phyloP scores from a whole-genome alignment of 176 grass and related monocot genomes.

The Hyparrhenia diplandra region DNA sequence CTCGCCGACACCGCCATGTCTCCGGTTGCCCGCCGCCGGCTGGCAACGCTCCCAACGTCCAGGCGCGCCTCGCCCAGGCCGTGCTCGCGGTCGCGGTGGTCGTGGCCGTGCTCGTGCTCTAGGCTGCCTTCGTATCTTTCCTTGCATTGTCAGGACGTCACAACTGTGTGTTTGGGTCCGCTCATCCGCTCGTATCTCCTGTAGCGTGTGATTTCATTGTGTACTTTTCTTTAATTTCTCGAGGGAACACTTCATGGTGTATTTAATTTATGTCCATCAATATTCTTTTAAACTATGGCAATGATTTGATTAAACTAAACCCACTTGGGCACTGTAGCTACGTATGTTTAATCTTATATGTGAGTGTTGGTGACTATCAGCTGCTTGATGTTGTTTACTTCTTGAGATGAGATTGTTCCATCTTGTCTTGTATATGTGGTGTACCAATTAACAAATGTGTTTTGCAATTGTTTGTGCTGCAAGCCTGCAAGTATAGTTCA shows the following conservation, averaged over 20 bases:
- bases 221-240: background rate
- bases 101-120: too few relatives aligned
- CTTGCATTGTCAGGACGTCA: too few relatives aligned
- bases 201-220: background rate
- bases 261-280: background rate
- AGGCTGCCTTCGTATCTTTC: too few relatives aligned
- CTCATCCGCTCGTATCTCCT: background rate
- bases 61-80: too few relatives aligned
- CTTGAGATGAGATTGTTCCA: background rate
- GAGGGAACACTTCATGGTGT: background rate
- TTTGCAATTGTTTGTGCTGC: background rate
- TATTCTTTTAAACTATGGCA: background rate
- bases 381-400: background rate
- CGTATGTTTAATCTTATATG: too few relatives aligned
- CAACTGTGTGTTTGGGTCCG: background rate
- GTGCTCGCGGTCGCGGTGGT: too few relatives aligned
- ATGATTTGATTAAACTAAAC: background rate
- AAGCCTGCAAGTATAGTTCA: background rate
- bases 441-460: background rate
- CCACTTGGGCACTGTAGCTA: background rate
- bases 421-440: background rate
- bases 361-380: too few relatives aligned
- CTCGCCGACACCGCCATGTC: background rate
- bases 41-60: too few relatives aligned
- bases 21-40: too few relatives aligned